Percentiles rank a stretch among this genome's conserved stretches.
Evolutionary conservation across 768 basidiomycete species (phyloP).

Genomic region (Suillus decipiens): DNA sequence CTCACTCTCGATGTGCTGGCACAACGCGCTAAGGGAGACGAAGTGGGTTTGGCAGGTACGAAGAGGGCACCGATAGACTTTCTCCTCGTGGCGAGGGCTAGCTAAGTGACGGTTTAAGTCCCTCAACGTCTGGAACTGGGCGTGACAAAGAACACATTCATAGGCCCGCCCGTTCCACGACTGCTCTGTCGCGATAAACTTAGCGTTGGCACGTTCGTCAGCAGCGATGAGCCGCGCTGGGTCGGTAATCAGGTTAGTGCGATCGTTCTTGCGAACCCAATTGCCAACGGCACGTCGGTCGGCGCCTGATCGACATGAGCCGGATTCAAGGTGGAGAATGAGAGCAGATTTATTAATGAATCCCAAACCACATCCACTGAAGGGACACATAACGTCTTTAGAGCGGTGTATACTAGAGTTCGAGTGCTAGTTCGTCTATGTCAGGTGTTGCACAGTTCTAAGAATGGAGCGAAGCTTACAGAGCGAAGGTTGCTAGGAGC

Average conservation of each 20-base stretch:
- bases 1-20: constrained; percentile 68
- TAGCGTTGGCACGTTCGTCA: constrained; percentile 10
- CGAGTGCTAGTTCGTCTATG: constrained; percentile 41
- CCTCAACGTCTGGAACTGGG: constrained; percentile 38
- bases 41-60: constrained; percentile 45
- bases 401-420: constrained; percentile 53
- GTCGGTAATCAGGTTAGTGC: constrained; percentile 52
- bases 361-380: constrained; percentile 41
- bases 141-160: constrained; percentile 68
- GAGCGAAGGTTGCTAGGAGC: constrained; percentile 20
- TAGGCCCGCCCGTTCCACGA: constrained; percentile 47
- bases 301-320: constrained; percentile 54
- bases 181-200: constrained; percentile 34
- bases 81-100: constrained; percentile 59
- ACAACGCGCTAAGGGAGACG: constrained; percentile 55
- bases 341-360: constrained; percentile 61
- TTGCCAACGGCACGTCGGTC: constrained; percentile 37
- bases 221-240: constrained; percentile 50
- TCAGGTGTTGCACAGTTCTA: background rate
- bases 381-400: constrained; percentile 38
- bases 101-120: constrained; percentile 63
- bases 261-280: constrained; percentile 46
- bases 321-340: constrained; percentile 63
- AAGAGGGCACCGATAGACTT: constrained; percentile 57
- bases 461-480: constrained; percentile 12